Evolutionary conservation across 257 asterid species (phyloP).

Genomic region (Petunia axillaris): DNA sequence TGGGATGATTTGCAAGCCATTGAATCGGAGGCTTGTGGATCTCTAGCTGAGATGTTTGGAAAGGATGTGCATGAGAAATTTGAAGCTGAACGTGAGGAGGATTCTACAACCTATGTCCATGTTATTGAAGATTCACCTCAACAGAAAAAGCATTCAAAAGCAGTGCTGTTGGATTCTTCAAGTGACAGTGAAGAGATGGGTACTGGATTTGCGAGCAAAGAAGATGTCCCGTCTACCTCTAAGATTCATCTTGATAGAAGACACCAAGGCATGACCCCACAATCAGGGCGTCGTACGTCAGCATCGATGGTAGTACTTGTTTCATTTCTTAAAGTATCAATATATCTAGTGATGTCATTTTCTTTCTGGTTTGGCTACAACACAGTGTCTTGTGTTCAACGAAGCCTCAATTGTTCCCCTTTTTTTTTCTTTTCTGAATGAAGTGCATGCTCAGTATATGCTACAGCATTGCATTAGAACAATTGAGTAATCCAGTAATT

Average conservation of each 20-base stretch:
- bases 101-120: conserved; percentile 40
- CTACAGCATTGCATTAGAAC: conserved; percentile 4
- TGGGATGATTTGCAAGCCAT: conserved; percentile 91
- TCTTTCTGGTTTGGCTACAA: conserved; percentile 4
- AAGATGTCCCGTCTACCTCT: conserved; percentile 35
- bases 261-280: conserved; percentile 37
- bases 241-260: conserved; percentile 34
- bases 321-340: conserved; percentile 20
- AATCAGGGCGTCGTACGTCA: conserved; percentile 44
- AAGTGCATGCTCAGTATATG: not conserved
- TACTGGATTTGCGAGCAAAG: conserved; percentile 33
- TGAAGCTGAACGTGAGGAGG: conserved; percentile 37
- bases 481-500: conserved; percentile 1
- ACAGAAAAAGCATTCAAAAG: conserved; percentile 39
- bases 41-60: conserved; percentile 66
- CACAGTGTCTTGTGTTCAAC: not conserved
- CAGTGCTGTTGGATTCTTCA: conserved; percentile 62
- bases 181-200: conserved; percentile 58
- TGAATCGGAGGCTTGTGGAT: conserved; percentile 90
- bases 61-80: conserved; percentile 45
- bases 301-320: conserved; percentile 47
- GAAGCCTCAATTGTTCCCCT: not conserved
- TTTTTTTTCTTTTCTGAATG: not conserved
- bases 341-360: conserved; percentile 1
- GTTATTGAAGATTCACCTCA: conserved; percentile 64